These are phyloP conservation scores for Scutellaria galericulata DNA, from an alignment of 257 asterid species.

Conservation along the genomic window DNA sequence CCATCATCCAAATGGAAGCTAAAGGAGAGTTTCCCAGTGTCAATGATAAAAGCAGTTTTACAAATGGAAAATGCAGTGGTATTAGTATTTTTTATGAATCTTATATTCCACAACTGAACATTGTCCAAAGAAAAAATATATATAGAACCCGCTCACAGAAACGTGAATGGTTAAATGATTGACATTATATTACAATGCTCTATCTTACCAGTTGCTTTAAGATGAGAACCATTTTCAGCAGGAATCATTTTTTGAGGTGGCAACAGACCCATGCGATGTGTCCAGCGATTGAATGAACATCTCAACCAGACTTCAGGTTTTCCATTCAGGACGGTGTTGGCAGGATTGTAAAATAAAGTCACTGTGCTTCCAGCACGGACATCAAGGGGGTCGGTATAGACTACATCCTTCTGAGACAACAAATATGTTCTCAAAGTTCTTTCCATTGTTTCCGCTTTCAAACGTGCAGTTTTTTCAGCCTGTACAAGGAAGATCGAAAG, in stretches of 20 bases:
- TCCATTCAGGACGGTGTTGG: constrained; percentile 85
- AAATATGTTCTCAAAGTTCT: constrained; percentile 75
- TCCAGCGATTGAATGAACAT: constrained; percentile 97
- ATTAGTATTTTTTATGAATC: constrained; percentile 14
- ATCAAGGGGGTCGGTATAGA: constrained; percentile 90
- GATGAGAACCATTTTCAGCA: constrained; percentile 68
- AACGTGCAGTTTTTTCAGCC: constrained; percentile 77
- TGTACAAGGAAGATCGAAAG: constrained; percentile 44
- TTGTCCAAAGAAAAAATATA: neutral
- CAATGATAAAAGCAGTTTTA: constrained; percentile 14
- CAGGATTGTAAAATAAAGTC: constrained; percentile 80
- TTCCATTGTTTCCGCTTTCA: constrained; percentile 76
- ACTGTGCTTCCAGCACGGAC: constrained; percentile 86
- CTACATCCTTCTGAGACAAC: constrained; percentile 89
- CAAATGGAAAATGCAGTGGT: neutral
- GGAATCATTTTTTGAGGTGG: constrained; percentile 89
- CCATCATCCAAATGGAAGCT: neutral
- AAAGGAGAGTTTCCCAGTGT: constrained; percentile 17
- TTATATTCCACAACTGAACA: constrained; percentile 14
- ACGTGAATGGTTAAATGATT: constrained; percentile 9
- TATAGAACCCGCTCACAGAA: neutral
- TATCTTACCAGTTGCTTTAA: constrained; percentile 74
- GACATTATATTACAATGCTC: constrained; percentile 15
- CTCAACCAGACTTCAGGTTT: constrained; percentile 96
- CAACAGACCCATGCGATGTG: constrained; percentile 83